phyloP scores from a whole-genome alignment of 2,329 filamentous ascomycete species.

The Sclerotinia sclerotiorum region DNA sequence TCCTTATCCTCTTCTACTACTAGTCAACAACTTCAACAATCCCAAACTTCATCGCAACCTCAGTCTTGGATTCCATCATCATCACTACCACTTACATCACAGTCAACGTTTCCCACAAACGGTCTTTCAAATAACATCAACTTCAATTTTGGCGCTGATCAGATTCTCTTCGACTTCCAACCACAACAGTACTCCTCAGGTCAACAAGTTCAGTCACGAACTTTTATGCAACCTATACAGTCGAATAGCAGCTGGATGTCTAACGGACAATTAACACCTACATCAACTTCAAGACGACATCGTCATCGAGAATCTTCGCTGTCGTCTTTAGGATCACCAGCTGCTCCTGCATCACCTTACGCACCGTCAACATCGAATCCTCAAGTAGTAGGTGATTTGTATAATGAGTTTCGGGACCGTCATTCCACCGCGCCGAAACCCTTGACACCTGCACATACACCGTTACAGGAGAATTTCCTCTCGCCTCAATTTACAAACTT shows the following conservation, averaged over 20 bases:
- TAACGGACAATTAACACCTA: conserved; percentile 41
- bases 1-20: neutral
- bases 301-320: conserved; percentile 62
- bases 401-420: conserved; percentile 45
- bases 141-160: conserved; percentile 33
- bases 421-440: conserved; percentile 38
- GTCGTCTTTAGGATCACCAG: conserved; percentile 57
- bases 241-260: conserved; percentile 36
- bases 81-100: conserved; percentile 6
- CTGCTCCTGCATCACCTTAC: conserved; percentile 60
- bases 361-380: conserved; percentile 56
- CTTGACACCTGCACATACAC: conserved; percentile 40
- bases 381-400: conserved; percentile 52
- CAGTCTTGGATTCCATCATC: conserved; percentile 2
- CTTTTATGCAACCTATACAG: conserved; percentile 39
- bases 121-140: conserved; percentile 27
- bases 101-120: conserved; percentile 23
- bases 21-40: neutral
- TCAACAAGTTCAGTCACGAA: conserved; percentile 26
- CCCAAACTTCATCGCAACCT: neutral
- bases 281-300: conserved; percentile 35
- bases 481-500: conserved; percentile 44
- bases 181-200: conserved; percentile 28
- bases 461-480: conserved; percentile 38
- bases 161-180: conserved; percentile 34